Evolutionary conservation across 2,329 filamentous ascomycete genomes (phyloP).

Genomic region (Ophiostoma ips): DNA sequence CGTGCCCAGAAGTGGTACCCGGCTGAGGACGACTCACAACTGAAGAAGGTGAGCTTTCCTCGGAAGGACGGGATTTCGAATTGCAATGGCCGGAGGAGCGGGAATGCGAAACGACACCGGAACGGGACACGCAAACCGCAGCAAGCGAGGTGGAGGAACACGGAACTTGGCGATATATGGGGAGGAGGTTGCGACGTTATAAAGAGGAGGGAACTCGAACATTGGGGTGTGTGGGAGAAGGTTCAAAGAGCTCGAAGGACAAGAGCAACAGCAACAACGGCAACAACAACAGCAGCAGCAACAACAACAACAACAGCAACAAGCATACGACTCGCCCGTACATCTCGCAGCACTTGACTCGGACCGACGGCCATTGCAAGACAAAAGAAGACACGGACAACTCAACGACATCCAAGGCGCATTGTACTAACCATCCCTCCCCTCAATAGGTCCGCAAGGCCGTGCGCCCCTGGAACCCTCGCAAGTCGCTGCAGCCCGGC

Average conservation of each 20-base stretch:
- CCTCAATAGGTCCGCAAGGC: slow-evolving; percentile 75
- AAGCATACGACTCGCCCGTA: background rate
- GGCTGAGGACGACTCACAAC: slow-evolving; percentile 75
- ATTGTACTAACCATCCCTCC: slow-evolving; percentile 18
- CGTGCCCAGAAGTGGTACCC: slow-evolving; percentile 99
- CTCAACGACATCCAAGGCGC: background rate
- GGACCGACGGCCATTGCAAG: background rate
- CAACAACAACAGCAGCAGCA: too few relatives aligned
- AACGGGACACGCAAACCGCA: background rate
- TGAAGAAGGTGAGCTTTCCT: slow-evolving; percentile 74
- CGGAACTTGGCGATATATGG: too few relatives aligned
- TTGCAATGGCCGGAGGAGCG: background rate
- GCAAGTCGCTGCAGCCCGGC: slow-evolving; percentile 81
- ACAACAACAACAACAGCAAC: too few relatives aligned
- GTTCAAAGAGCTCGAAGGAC: too few relatives aligned
- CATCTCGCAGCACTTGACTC: background rate
- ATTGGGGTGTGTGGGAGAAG: too few relatives aligned
- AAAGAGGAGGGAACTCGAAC: too few relatives aligned
- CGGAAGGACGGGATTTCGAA: background rate
- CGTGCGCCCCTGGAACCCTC: slow-evolving; percentile 73
- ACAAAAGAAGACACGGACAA: too few relatives aligned
- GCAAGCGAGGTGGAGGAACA: background rate
- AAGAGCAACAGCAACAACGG: too few relatives aligned
- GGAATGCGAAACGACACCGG: background rate
- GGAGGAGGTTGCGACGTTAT: too few relatives aligned